A percentile compares a stretch with the other conserved stretches of the same genome.
Evolutionary conservation across 2,329 filamentous ascomycete species (phyloP).

Genomic region (Aspergillus latus): DNA sequence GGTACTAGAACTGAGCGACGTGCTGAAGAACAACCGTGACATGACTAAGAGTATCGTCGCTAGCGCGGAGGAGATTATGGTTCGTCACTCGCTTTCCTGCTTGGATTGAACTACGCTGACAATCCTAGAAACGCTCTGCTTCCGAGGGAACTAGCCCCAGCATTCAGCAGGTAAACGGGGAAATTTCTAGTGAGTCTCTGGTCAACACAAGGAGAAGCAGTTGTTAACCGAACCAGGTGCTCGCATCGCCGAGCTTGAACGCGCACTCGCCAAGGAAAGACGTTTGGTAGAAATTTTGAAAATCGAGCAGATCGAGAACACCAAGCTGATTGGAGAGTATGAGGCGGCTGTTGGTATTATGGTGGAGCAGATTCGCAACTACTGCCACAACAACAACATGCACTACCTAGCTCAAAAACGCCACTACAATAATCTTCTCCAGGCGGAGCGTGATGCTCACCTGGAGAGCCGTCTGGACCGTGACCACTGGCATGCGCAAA

Average conservation of each 20-base stretch:
- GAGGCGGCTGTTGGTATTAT: slow-evolving; percentile 48
- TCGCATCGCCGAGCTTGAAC: slow-evolving; percentile 51
- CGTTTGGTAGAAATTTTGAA: slow-evolving; percentile 44
- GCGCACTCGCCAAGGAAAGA: slow-evolving; percentile 48
- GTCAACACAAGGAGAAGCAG: neutral
- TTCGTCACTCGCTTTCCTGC: slow-evolving; percentile 24
- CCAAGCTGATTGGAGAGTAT: slow-evolving; percentile 49
- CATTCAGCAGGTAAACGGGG: slow-evolving; percentile 46
- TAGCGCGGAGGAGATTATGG: slow-evolving; percentile 51
- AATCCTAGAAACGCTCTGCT: slow-evolving; percentile 42
- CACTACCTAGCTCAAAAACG: slow-evolving; percentile 48
- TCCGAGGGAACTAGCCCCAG: slow-evolving; percentile 41
- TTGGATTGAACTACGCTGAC: slow-evolving; percentile 6
- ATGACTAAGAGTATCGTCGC: slow-evolving; percentile 51
- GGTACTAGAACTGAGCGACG: slow-evolving; percentile 51
- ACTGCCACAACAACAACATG: slow-evolving; percentile 51
- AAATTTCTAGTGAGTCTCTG: slow-evolving; percentile 39
- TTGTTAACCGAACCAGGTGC: slow-evolving; percentile 35
- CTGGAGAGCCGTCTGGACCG: slow-evolving; percentile 50
- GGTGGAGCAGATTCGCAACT: slow-evolving; percentile 53
- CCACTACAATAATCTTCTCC: slow-evolving; percentile 52
- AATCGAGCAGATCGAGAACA: slow-evolving; percentile 50
- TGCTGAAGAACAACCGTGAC: slow-evolving; percentile 51
- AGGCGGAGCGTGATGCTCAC: slow-evolving; percentile 52
- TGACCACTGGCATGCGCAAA: slow-evolving; percentile 51